These are phyloP conservation scores for Fusarium pseudocircinatum DNA, from an alignment of 2,329 filamentous ascomycete genomes.

Conservation along the genomic window DNA sequence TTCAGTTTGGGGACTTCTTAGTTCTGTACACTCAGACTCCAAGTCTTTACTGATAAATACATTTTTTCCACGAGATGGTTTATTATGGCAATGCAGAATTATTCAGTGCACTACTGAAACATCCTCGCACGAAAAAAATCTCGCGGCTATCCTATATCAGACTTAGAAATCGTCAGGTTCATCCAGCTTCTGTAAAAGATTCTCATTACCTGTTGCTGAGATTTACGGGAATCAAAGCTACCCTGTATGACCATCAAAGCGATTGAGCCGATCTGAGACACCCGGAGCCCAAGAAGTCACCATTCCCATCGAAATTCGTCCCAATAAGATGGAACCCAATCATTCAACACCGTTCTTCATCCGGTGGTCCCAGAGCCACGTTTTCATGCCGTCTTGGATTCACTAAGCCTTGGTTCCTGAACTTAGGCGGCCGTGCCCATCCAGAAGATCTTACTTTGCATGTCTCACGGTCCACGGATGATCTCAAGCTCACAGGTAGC, in stretches of 20 bases:
- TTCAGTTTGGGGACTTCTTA: rapidly evolving
- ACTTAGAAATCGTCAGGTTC: rapidly evolving
- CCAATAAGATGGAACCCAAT: neutral
- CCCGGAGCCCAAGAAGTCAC: too few relatives aligned
- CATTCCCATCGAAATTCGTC: neutral
- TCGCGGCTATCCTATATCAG: neutral
- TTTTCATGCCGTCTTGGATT: neutral
- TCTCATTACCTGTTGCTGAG: rapidly evolving
- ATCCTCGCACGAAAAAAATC: neutral
- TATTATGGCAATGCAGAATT: rapidly evolving
- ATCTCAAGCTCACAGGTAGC: neutral
- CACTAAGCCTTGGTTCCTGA: slow-evolving; percentile 4
- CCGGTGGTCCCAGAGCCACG: neutral
- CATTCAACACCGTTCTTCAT: neutral
- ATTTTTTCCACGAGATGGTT: rapidly evolving
- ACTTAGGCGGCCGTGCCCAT: neutral
- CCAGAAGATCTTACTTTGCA: neutral
- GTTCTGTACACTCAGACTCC: neutral
- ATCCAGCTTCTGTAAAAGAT: rapidly evolving
- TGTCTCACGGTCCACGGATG: neutral
- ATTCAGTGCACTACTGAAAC: rapidly evolving
- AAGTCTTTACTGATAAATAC: neutral
- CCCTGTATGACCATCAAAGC: rapidly evolving
- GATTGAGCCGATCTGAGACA: too few relatives aligned
- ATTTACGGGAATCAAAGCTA: neutral